Base-by-base conservation (phyloP, 306 rosid genomes). In the Castanopsis chinensis region DNA sequence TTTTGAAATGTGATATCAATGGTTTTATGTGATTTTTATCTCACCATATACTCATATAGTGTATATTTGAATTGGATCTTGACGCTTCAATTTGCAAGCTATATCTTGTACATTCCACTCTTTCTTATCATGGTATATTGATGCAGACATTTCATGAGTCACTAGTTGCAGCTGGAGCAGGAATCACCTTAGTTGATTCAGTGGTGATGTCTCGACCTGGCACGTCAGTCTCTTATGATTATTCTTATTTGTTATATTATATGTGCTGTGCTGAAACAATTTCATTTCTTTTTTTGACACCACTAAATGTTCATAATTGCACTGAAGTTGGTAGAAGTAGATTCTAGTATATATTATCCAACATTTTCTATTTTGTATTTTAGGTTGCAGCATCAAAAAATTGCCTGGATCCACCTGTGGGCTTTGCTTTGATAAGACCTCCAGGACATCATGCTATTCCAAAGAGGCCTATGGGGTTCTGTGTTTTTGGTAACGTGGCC, bases 381-480 rank as follows among this genome's bases (percentile, higher is more conserved):
- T 88, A 92, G 97, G 93, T 92, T 76, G 88, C 94, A 72, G 92
- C 90, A 69, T 91, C 99, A 72, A 84, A 79, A 91, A 78, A 70
- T 77, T 74, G 72, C 72, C 72, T 12, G 76, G 85, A 89, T 79
- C 87, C 96, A 60, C 95, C 97, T 37, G 79, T 86, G 70, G 97
- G 97, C 83, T 94, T 94, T 90, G 99, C 97, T 81, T 84, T 94
- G 89, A 90, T 94, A 77, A 85, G 99, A 79, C 99, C 99, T n/a
- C 99, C 99, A 9, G 99, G 99, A 79, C 99, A 94, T 79, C 97
- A 94, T 80, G 99, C 97, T 23, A 79, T 94, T 76, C 97, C 99
- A 54, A 75, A 91, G 84, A 97, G 97, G 72, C 95, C 97, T 3
- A 94, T 94, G 99, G 99, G 99, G 49, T 94, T 94, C 76, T 92